Percentiles rank a stretch among this genome's conserved stretches.
These are phyloP conservation scores for Chionographis japonica DNA, from an alignment of 106 monocot genomes.

Conservation along the genomic window DNA sequence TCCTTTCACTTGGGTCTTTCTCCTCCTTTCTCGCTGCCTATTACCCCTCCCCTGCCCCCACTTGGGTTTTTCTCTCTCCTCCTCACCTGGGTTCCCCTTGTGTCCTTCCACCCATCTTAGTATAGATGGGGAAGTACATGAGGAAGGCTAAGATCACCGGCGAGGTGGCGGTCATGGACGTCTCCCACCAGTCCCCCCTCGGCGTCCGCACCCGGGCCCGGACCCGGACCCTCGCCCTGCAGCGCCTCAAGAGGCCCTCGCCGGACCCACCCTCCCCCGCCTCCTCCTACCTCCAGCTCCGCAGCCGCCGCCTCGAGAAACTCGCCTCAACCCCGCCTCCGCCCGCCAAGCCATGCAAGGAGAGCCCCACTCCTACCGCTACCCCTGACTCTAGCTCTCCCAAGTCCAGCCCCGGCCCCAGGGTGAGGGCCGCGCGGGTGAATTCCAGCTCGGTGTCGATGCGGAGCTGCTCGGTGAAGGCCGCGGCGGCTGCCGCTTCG, in stretches of 20 bases:
- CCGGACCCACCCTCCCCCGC: neutral
- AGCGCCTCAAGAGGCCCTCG: slow-evolving; percentile 27
- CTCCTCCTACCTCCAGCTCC: slow-evolving; percentile 24
- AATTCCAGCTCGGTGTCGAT: too few species aligned
- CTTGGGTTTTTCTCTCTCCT: neutral
- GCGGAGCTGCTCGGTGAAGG: neutral
- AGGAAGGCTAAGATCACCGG: slow-evolving; percentile 63
- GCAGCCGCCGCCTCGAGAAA: slow-evolving; percentile 12
- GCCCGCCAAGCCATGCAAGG: neutral
- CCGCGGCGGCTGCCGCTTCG: neutral
- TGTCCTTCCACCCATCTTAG: neutral
- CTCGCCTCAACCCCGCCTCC: neutral
- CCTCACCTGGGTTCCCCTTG: neutral
- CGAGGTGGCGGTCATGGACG: slow-evolving; percentile 74
- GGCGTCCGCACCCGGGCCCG: slow-evolving; percentile 84
- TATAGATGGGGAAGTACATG: slow-evolving; percentile 81
- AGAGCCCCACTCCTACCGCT: too few species aligned
- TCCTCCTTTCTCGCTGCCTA: too few species aligned
- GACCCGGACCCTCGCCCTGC: slow-evolving; percentile 75
- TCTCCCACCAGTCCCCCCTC: slow-evolving; percentile 40
- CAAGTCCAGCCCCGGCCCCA: too few species aligned
- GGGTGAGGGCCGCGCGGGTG: too few species aligned
- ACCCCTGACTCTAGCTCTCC: too few species aligned
- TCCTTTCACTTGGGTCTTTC: too few species aligned
- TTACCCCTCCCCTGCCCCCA: neutral